Evolutionary conservation across 1,284 basidiomycete genomes (phyloP).

Genomic region (Malassezia psittaci): DNA sequence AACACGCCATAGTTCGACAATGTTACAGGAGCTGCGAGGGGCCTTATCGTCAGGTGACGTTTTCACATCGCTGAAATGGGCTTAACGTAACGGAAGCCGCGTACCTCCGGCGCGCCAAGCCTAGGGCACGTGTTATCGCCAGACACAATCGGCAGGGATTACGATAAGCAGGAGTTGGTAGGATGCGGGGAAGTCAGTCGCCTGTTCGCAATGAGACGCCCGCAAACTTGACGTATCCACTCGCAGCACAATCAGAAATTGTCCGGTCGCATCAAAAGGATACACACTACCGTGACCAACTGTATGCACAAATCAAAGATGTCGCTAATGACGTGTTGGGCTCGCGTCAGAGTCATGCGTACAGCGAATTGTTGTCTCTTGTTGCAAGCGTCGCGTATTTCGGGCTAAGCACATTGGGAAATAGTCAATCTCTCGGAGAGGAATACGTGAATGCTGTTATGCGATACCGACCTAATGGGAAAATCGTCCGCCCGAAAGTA

Average conservation of each 20-base stretch:
- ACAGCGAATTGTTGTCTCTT: constrained; percentile 30
- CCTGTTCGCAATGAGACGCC: background rate
- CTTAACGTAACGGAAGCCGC: too few species aligned
- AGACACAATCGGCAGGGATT: too few species aligned
- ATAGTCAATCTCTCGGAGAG: constrained; percentile 49
- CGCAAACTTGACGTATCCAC: constrained; percentile 31
- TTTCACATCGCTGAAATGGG: too few species aligned
- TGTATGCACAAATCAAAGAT: constrained; percentile 40
- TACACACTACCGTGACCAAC: constrained; percentile 40
- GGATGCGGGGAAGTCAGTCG: too few species aligned
- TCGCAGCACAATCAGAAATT: constrained; percentile 47
- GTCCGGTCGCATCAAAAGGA: constrained; percentile 49
- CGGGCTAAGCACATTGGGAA: constrained; percentile 36
- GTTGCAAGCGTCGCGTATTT: constrained; percentile 42
- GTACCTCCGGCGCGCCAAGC: too few species aligned
- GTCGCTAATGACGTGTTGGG: constrained; percentile 40
- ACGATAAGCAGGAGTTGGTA: too few species aligned
- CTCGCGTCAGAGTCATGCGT: constrained; percentile 37
- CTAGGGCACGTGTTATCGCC: too few species aligned
- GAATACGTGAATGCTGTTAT: constrained; percentile 49
- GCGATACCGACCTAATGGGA: constrained; percentile 28
- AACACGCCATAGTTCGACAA: too few species aligned
- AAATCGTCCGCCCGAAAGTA: constrained; percentile 30
- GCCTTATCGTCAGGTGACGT: too few species aligned
- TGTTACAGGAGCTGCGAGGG: too few species aligned